Evolutionary conservation across 2,329 filamentous ascomycete genomes (phyloP), one percentile per base, ranked within the genome.

Genomic region (Cryphonectria radicalis): DNA sequence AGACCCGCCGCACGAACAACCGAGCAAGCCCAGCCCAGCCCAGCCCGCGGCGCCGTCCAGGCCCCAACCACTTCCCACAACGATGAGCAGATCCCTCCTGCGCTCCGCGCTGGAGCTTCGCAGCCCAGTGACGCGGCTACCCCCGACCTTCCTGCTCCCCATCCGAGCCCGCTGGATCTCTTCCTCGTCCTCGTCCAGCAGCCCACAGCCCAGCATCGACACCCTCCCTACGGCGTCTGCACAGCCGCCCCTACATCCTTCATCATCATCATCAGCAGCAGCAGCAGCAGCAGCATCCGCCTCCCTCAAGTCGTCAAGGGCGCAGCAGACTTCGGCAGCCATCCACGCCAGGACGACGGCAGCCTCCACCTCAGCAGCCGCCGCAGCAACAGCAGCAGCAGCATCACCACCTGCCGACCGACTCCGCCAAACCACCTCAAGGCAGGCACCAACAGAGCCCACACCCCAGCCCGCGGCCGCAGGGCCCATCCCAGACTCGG

Each of bases 91-190:
- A 79, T 85, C 88, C 74, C 82, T 92, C 73, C 84, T 91, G 76
- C 87, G 88, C 83, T 90, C 89, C 81, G 82, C 89, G 63, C 80
- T 90, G 81, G 89, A 91, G 84, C 84, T 90, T 67, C 85, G 87
- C 76, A 81, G 83, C 69, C 80, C 85, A 66, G 75, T 80, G 60
- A 77, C 80, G 25, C 80, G 79, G 25, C 80, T 89, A 8, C 85
- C 86, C 50, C 85, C 86, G 13, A 81, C 83, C 25, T 85, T 86
- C 78, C 82, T 87, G 70, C 82, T 88, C 68, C 85, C 88, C 57
- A 83, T 83, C 79, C 82, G 84, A 73, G 83, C 85, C 32, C 76
- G 77, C 77, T 78, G 81, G 79, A 82, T 89, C 79, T 66, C 73
- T 77, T 63, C 74, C 46, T 50, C 46, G 7, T 50, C 46, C 7